phyloP scores from a whole-genome alignment of 2,329 filamentous ascomycete species.

The Pseudogymnoascus sp. region DNA sequence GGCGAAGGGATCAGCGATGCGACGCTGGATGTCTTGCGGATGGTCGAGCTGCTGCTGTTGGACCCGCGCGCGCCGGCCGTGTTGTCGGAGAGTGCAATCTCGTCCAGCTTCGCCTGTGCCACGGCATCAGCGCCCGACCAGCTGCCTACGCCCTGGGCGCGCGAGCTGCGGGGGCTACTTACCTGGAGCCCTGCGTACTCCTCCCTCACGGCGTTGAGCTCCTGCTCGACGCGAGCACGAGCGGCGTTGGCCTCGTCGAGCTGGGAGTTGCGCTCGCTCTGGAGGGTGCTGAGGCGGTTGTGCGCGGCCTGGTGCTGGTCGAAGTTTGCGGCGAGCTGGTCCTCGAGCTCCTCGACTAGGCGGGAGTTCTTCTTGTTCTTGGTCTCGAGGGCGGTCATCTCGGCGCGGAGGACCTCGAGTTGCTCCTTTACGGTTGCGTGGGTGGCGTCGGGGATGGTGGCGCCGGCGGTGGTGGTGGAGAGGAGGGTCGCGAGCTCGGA shows the following conservation, averaged over 20 bases:
- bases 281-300: constrained; percentile 77
- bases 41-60: constrained; percentile 47
- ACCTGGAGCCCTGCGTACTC: constrained; percentile 66
- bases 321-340: constrained; percentile 90
- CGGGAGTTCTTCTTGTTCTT: constrained; percentile 85
- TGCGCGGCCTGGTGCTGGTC: constrained; percentile 81
- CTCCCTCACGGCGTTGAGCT: constrained; percentile 58
- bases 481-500: constrained; percentile 45
- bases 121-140: constrained; percentile 15
- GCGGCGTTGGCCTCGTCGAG: constrained; percentile 69
- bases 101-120: constrained; percentile 52
- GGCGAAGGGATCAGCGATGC: constrained; percentile 75
- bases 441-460: constrained; percentile 33
- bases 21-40: constrained; percentile 78
- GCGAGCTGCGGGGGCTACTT: constrained; percentile 15
- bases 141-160: neutral
- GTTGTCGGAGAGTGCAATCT: constrained; percentile 26
- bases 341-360: constrained; percentile 90
- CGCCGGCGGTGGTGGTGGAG: constrained; percentile 36
- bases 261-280: constrained; percentile 64
- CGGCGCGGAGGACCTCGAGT: constrained; percentile 54
- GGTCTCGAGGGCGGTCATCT: constrained; percentile 52
- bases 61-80: constrained; percentile 45
- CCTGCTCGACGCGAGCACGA: constrained; percentile 53
- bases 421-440: constrained; percentile 45